Percentiles rank a stretch among this genome's conserved stretches.
phyloP scores from a whole-genome alignment of 2,329 filamentous ascomycete genomes.

The Penicillium nordicum region DNA sequence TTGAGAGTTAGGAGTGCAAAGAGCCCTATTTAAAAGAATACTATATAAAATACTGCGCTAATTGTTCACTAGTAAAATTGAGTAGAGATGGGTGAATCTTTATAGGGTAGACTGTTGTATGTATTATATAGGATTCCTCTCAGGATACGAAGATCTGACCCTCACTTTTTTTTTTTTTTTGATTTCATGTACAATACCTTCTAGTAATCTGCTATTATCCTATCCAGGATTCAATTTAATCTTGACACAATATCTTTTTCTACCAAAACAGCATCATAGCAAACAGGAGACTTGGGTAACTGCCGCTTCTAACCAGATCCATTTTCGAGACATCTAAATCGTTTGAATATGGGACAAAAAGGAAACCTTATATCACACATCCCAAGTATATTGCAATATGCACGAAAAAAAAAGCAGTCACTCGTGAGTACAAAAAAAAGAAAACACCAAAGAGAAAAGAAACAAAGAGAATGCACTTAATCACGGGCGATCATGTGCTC shows the following conservation, averaged over 20 bases:
- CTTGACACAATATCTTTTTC: not conserved
- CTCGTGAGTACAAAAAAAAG: constrained; percentile 5
- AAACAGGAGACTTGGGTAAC: not conserved
- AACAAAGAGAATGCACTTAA: constrained; percentile 16
- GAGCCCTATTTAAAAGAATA: too few relatives aligned
- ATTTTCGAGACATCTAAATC: constrained; percentile 17
- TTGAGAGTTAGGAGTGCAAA: too few relatives aligned
- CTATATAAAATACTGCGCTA: too few relatives aligned
- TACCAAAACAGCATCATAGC: not conserved
- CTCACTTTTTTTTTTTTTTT: not conserved
- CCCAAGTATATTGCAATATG: constrained; percentile 18
- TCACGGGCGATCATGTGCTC: constrained; percentile 59
- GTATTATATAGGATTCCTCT: not conserved
- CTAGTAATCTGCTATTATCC: not conserved
- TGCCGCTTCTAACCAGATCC: constrained; percentile 8
- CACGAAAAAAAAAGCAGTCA: constrained; percentile 6
- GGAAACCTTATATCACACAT: constrained; percentile 18
- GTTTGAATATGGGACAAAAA: constrained; percentile 10
- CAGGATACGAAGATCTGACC: constrained; percentile 8
- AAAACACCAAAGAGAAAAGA: constrained; percentile 3
- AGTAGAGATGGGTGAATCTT: too few relatives aligned
- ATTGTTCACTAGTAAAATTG: too few relatives aligned
- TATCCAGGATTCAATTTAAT: constrained; percentile 7
- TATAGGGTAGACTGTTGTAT: too few relatives aligned
- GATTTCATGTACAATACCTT: constrained; percentile 11